Evolutionary conservation across 306 rosid species (phyloP), one percentile per base, ranked within the genome.

Genomic region (Dalbergia oliveri): DNA sequence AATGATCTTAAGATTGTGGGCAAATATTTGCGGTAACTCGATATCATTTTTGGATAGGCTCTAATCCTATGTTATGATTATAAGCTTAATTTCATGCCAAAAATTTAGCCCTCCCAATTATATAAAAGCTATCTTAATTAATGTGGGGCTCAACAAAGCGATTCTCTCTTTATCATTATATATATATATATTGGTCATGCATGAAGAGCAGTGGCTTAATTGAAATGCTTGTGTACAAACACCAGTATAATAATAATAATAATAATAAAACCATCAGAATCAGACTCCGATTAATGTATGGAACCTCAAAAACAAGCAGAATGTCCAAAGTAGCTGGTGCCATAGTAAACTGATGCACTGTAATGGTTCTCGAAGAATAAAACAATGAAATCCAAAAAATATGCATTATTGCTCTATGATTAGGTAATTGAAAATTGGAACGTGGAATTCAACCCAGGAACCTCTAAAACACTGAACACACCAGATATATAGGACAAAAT

Each of bases 391-490:
- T n/a, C 12, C 9, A 58, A 58, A 16, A 33, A 35, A 43, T 69
- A 51, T 58, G 75, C 73, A 87, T 83, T 23, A 86, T 76, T 69
- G 66, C 63, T 58, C 53, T 67, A 78, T 88, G 86, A 84, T 86
- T 83, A 63, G 34, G 45, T 59, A 61, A 37, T 54, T 58, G 47
- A 73, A 61, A 35, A 12, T 53, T 51, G 44, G 66, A 54, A 60
- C 54, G 9, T 37, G 33, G 15, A 66, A 37, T 72, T 84, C 76
- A 69, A 49, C 59, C 1, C 26, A 15, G 35, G 58, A 70, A 45
- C 18, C 51, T 21, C 51, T 34, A 11, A 21, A 69, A 70, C 63
- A 75, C 76, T 19, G 18, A 67, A 66, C 13, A 74, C 71, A 45
- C 80, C 84, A 68, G 64, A 73, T 71, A 84, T 43, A 65, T 49